phyloP scores from a whole-genome alignment of 1,139 yeast species.

The Yamadazyma sp. region DNA sequence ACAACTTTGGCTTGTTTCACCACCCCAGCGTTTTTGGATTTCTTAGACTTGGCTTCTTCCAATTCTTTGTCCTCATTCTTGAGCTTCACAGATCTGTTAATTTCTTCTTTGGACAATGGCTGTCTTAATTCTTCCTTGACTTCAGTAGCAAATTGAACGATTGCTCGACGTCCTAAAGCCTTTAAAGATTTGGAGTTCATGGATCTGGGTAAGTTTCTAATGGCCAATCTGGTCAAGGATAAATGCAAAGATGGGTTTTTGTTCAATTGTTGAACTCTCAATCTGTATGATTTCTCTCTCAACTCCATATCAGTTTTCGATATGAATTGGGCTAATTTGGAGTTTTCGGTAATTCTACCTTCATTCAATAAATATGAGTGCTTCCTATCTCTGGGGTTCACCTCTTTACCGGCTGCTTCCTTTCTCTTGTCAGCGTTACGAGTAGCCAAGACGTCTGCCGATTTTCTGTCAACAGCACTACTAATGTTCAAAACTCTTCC shows the following conservation, averaged over 20 bases:
- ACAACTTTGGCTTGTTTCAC: constrained; percentile 92
- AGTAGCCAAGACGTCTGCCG: constrained; percentile 77
- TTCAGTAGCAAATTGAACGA: constrained; percentile 93
- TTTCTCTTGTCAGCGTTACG: constrained; percentile 72
- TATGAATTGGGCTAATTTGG: constrained; percentile 72
- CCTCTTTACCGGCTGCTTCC: constrained; percentile 76
- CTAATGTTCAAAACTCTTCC: constrained; percentile 86
- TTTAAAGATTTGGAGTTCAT: constrained; percentile 87
- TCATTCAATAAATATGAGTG: constrained; percentile 85
- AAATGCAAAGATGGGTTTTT: constrained; percentile 89
- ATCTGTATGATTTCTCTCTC: constrained; percentile 82
- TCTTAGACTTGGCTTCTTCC: constrained; percentile 50
- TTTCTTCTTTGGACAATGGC: constrained; percentile 86
- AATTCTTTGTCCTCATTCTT: constrained; percentile 50
- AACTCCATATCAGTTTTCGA: constrained; percentile 77
- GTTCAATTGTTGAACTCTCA: constrained; percentile 86
- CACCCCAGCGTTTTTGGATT: constrained; percentile 79
- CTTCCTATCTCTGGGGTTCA: constrained; percentile 79
- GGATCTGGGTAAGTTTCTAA: constrained; percentile 90
- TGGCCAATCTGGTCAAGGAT: constrained; percentile 89
- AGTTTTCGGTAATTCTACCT: constrained; percentile 83
- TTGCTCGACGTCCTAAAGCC: constrained; percentile 91
- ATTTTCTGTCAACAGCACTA: constrained; percentile 82
- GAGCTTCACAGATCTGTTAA: constrained; percentile 70
- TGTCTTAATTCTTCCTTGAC: constrained; percentile 76